These are phyloP conservation scores for Glycine soja DNA, from an alignment of 306 rosid genomes.

Conservation along the genomic window DNA sequence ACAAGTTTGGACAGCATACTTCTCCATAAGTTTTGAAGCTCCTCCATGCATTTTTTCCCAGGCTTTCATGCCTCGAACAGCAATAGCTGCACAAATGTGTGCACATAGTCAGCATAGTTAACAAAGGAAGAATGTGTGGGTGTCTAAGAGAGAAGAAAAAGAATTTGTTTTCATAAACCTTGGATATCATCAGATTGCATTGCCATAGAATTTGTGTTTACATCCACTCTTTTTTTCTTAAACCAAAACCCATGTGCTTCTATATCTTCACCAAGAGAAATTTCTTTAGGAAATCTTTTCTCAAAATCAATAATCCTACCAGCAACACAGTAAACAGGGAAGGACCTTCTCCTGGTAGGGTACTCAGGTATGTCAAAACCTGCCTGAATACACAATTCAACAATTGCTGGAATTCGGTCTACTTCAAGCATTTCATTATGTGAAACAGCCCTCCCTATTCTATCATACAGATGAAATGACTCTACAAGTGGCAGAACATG, in stretches of 20 bases:
- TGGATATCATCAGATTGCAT: slow-evolving; percentile 54
- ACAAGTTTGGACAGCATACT: slow-evolving; percentile 72
- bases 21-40: slow-evolving; percentile 66
- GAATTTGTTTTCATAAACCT: slow-evolving; percentile 50
- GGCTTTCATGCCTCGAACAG: slow-evolving; percentile 67
- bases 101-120: slow-evolving; percentile 25
- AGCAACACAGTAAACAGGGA: slow-evolving; percentile 66
- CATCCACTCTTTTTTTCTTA: slow-evolving; percentile 43
- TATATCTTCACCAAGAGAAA: slow-evolving; percentile 56
- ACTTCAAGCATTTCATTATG: slow-evolving; percentile 72
- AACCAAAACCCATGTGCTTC: slow-evolving; percentile 61
- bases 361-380: slow-evolving; percentile 70
- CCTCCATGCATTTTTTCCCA: slow-evolving; percentile 68
- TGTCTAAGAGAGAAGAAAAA: not conserved
- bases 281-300: slow-evolving; percentile 62
- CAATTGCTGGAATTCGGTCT: slow-evolving; percentile 73
- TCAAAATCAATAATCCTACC: slow-evolving; percentile 78
- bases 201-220: slow-evolving; percentile 42
- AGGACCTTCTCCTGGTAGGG: slow-evolving; percentile 72
- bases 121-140: slow-evolving; percentile 7
- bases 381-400: slow-evolving; percentile 76
- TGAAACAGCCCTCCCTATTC: slow-evolving; percentile 75
- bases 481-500: slow-evolving; percentile 65
- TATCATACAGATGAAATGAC: slow-evolving; percentile 75
- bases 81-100: slow-evolving; percentile 56